Evolutionary conservation across 306 rosid genomes (phyloP), one percentile per base, ranked within the genome.

Genomic region (Albizia julibrissin): DNA sequence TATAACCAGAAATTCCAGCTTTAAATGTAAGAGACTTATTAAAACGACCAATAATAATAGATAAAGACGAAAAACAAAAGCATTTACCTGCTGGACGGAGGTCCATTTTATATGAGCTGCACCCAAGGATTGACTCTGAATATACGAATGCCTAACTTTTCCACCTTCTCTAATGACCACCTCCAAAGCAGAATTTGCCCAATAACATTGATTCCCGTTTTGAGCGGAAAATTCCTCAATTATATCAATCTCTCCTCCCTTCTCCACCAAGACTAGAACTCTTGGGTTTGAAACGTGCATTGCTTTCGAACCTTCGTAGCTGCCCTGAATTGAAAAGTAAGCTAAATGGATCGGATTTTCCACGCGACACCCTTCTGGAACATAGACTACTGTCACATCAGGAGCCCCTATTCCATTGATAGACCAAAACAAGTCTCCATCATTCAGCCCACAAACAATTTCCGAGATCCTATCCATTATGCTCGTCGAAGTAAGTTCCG

Each of bases 61-160:
- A 29, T 64, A 15, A 29, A 68, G 8, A 6, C 62, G 12, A 13
- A 27, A 26, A 34, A 75, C 13, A 31, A 50, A 26, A 61, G 62
- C 74, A 77, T 47, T 74, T 52, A 92, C 98, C 98, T 95, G 99
- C 50, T 62, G 89, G 71, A 95, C 90, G 0, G 89, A 93, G 82
- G 97, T 95, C 99, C 99, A 95, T 87, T 93, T 95, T 62, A 89
- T 88, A 81, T 93, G 99, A 0, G 98, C 99, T 22, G 99, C 88
- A 73, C 49, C 72, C 39, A 86, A 19, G 16, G 99, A 93, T 80
- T 95, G 97, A 69, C 85, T 89, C 88, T 95, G 99, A 79, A 95
- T 76, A 82, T 95, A 95, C 75, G 98, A 95, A 88, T 95, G 99
- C 74, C 80, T 86, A 81, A 95, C 86, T 79, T 84, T 91, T n/a